Evolutionary conservation across 139 green algal genomes (phyloP).

Genomic region (Raphidocelis subcapitata): DNA sequence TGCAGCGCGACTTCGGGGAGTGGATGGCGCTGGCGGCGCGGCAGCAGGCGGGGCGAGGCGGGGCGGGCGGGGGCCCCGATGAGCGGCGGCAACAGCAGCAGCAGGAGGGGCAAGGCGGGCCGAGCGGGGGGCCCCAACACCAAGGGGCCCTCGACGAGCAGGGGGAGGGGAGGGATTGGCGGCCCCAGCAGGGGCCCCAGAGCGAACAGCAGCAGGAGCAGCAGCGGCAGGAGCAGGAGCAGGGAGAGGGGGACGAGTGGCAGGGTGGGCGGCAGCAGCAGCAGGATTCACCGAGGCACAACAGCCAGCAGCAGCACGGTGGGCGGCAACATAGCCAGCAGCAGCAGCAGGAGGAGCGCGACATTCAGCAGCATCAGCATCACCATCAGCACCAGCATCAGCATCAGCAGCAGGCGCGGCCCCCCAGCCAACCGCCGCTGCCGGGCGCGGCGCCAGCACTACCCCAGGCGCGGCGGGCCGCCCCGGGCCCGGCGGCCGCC

Average conservation of each 20-base stretch:
- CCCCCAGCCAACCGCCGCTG: not conserved
- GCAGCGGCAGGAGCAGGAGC: not conserved
- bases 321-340: conserved; percentile 11
- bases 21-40: conserved; percentile 62
- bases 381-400: conserved; percentile 7
- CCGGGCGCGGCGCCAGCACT: not conserved
- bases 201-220: not conserved
- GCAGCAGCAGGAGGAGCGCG: not conserved
- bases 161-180: not conserved
- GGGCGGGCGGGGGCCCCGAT: not conserved
- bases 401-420: not conserved
- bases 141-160: not conserved
- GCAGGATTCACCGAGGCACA: not conserved
- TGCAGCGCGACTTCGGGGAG: conserved; percentile 82
- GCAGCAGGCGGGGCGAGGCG: conserved; percentile 4
- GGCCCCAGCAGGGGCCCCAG: not conserved
- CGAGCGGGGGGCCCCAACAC: not conserved
- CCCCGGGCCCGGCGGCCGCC: too few relatives aligned
- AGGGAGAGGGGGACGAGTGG: not conserved
- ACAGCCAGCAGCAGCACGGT: not conserved
- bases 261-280: conserved; percentile 4
- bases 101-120: not conserved
- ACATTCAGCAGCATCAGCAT: not conserved
- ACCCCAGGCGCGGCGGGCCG: conserved; percentile 4
- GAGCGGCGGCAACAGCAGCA: not conserved